Conservation (phyloP, 1,139 yeast genomes). For the Candida glucosophila region DNA sequence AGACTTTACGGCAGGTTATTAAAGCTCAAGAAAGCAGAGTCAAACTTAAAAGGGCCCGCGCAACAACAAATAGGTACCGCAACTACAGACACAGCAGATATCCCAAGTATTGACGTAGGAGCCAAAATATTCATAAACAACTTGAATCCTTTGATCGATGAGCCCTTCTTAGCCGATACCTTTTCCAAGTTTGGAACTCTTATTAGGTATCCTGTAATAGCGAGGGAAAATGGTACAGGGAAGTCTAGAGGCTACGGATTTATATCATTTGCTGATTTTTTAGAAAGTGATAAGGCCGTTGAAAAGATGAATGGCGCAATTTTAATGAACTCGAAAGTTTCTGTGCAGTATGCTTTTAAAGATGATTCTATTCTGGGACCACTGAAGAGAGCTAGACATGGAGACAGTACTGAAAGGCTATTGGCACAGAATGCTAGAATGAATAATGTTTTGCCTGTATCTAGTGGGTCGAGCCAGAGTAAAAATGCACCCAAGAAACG, state of each 20-base stretch:
- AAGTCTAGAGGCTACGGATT: conserved; percentile 60
- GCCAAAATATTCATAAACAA: conserved; percentile 73
- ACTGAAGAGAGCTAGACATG: conserved; percentile 52
- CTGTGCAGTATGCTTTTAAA: conserved; percentile 67
- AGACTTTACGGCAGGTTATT: conserved; percentile 57
- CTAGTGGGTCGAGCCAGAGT: conserved; percentile 1
- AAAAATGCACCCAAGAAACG: too few relatives aligned
- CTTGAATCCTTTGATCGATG: conserved; percentile 63
- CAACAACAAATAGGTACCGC: conserved; percentile 3
- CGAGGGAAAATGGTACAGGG: conserved; percentile 41
- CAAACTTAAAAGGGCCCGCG: conserved; percentile 5
- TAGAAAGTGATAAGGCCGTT: conserved; percentile 65
- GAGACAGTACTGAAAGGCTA: conserved; percentile 70
- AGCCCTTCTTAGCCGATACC: conserved; percentile 45
- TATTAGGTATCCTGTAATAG: conserved; percentile 41
- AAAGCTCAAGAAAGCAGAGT: conserved; percentile 47
- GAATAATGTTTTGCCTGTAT: conserved; percentile 14
- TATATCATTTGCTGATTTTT: conserved; percentile 50
- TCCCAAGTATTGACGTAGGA: conserved; percentile 42
- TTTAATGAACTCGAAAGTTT: conserved; percentile 57
- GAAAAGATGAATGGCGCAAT: conserved; percentile 60
- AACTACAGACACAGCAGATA: conserved; percentile 4
- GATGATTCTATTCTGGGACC: conserved; percentile 32
- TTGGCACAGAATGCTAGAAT: conserved; percentile 60
- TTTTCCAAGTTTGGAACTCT: conserved; percentile 67